Conservation (phyloP, 176 grass and related monocot species). For the Ananas comosus region DNA sequence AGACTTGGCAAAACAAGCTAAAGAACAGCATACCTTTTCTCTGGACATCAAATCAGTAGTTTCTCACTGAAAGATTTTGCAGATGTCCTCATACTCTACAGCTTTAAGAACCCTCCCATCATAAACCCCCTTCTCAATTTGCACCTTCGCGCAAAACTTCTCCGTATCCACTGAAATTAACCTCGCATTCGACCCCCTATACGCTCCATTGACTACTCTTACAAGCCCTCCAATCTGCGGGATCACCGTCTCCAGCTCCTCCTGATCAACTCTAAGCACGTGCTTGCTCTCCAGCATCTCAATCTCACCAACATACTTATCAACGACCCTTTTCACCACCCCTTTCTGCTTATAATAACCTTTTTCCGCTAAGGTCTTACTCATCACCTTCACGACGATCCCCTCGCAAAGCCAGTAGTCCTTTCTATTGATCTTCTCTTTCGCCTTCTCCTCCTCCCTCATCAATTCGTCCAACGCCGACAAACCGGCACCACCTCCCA, state of each 20-base stretch:
- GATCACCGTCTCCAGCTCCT: slow-evolving; percentile 90
- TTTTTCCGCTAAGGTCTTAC: slow-evolving; percentile 63
- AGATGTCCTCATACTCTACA: slow-evolving; percentile 86
- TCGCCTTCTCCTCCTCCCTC: slow-evolving; percentile 86
- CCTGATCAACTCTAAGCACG: slow-evolving; percentile 75
- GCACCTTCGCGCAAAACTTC: slow-evolving; percentile 69
- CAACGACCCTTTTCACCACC: slow-evolving; percentile 50
- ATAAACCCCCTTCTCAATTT: slow-evolving; percentile 89
- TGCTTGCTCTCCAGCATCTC: slow-evolving; percentile 92
- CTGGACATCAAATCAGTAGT: not conserved
- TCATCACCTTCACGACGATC: slow-evolving; percentile 91
- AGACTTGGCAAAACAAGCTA: no score
- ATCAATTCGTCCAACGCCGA: slow-evolving; percentile 78
- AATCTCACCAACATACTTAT: slow-evolving; percentile 85
- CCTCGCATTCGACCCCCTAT: slow-evolving; percentile 62
- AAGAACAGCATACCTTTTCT: no score
- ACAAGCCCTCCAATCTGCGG: slow-evolving; percentile 80
- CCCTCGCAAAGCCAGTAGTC: slow-evolving; percentile 84
- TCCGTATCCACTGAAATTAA: slow-evolving; percentile 61
- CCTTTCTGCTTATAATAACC: slow-evolving; percentile 96
- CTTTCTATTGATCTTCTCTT: slow-evolving; percentile 83
- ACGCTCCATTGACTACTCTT: slow-evolving; percentile 81
- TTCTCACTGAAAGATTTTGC: slow-evolving; percentile 51
- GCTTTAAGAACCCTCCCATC: slow-evolving; percentile 76
- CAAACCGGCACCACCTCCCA: slow-evolving; percentile 20